Evolutionary conservation across 2,329 filamentous ascomycete species (phyloP), one percentile per base, ranked within the genome.

Genomic region (Trichoderma asperellum): DNA sequence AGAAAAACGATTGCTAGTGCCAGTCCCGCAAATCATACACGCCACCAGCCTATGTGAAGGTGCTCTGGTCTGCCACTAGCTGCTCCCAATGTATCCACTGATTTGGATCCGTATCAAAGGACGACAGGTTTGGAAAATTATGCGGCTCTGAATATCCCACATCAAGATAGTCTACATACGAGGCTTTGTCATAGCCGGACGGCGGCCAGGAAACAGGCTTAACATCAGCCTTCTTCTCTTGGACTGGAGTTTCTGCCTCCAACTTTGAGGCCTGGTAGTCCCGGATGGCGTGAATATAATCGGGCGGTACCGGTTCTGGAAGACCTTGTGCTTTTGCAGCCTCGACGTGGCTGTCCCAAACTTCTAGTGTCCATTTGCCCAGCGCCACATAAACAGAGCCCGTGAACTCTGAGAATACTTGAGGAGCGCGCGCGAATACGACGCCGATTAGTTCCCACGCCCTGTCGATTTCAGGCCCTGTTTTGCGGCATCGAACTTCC

Each of bases 11-110:
- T 14, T 55, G 5, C 24, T 55, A 24, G 5, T 21, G n/a, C 4
- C 21, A 12, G 21, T 47, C 8, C 43, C n/a, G 8, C 7, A n/a
- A 34, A 34, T 34, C 16, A 12, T 29, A 16, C 18, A 18, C 16
- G 43, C 18, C 10, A 21, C 21, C 27, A 16, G 6, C 18, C 18
- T 57, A 49, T 24, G 47, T 29, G 40, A 35, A 65, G 16, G 24
- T 37, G 10, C 27, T 43, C 16, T 66, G 62, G n/a, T 66, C 62
- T 18, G 37, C 35, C n/a, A 66, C 24, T 29, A 66, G 27, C 29
- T 66, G 62, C 4, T 66, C 62, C 53, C 53, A 66, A 37, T 66
- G 62, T 37, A 66, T 5, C 62, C 62, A 66, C 16, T 66, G 52
- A 14, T 57, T 66, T 6, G 53, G 52, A 57, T 66, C 62, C 2